Evolutionary conservation across 306 rosid genomes (phyloP), one percentile per base, ranked within the genome.

Genomic region (Quercus aquifolioides): DNA sequence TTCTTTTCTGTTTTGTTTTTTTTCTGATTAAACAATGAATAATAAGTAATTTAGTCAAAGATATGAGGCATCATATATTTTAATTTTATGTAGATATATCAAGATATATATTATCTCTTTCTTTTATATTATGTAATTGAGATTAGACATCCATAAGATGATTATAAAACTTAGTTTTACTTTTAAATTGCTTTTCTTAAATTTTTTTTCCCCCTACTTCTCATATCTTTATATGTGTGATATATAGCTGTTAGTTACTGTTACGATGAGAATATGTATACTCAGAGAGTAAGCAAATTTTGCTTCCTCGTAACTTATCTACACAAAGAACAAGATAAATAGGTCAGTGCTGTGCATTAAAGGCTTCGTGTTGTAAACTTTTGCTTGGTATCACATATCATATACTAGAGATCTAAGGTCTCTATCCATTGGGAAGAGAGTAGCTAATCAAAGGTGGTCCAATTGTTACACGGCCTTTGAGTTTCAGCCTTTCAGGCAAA

Each of bases 1-100:
- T 30, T 9, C 15, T 5, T 20, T 19, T 26, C 18, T 74, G n/a
- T 33, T 33, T 67, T 67, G 15, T 13, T 49, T 19, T 35, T 35
- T 68, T 68, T 68, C 73, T 3, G 46, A 77, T 81, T 72, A 67
- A 62, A 55, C 71, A 78, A 81, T 72, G 60, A 57, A 26, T 43
- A 26, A 41, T 43, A 26, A 41, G 62, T 5, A 43, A 81, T 65
- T 87, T 81, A 26, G 76, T 78, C 78, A 69, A 84, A 68, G 72
- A 72, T 76, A 25, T 76, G 33, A 19, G 71, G 52, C 52, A 19
- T 33, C 15, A 4, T 68, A 6, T 64, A 68, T 68, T 35, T 68
- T 28, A 68, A 1, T 35, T 67, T 6, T 67, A 18, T 30, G 23
- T 31, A 30, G 23, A 63, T 63, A 28, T 19, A 7, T 30, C 41